Evolutionary conservation across 176 grass and related monocot genomes (phyloP).

Genomic region (Bolboschoenus planiculmis): DNA sequence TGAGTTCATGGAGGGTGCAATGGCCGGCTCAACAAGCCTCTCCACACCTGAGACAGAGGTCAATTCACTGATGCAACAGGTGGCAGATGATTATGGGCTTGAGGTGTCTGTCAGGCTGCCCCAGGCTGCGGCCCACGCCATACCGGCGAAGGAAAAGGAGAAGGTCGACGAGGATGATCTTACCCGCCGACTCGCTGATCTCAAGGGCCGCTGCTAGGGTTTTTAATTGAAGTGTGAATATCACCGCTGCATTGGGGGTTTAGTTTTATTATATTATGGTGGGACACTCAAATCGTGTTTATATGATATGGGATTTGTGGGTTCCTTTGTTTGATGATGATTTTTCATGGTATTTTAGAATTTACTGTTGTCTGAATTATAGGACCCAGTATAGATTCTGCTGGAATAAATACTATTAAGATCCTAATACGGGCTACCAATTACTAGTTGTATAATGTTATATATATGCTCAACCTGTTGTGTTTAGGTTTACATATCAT

Average conservation of each 20-base stretch:
- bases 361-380: neutral
- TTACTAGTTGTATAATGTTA: neutral
- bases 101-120: slow-evolving; percentile 84
- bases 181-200: slow-evolving; percentile 61
- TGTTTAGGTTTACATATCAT: neutral
- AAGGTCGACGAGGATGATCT: slow-evolving; percentile 96
- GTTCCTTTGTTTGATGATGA: neutral
- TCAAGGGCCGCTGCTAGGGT: slow-evolving; percentile 64
- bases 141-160: slow-evolving; percentile 80
- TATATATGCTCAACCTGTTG: neutral
- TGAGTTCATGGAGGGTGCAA: slow-evolving; percentile 98
- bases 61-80: slow-evolving; percentile 97
- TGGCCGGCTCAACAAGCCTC: slow-evolving; percentile 68
- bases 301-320: neutral
- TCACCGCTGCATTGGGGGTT: neutral
- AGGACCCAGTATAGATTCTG: neutral
- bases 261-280: neutral
- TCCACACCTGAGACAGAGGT: slow-evolving; percentile 95
- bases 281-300: neutral
- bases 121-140: slow-evolving; percentile 58
- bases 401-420: neutral
- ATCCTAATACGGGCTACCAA: neutral
- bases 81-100: slow-evolving; percentile 91
- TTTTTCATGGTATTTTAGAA: neutral
- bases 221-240: neutral